These are phyloP conservation scores for Cytospora leucostoma DNA, from an alignment of 2,329 filamentous ascomycete species.

Conservation along the genomic window DNA sequence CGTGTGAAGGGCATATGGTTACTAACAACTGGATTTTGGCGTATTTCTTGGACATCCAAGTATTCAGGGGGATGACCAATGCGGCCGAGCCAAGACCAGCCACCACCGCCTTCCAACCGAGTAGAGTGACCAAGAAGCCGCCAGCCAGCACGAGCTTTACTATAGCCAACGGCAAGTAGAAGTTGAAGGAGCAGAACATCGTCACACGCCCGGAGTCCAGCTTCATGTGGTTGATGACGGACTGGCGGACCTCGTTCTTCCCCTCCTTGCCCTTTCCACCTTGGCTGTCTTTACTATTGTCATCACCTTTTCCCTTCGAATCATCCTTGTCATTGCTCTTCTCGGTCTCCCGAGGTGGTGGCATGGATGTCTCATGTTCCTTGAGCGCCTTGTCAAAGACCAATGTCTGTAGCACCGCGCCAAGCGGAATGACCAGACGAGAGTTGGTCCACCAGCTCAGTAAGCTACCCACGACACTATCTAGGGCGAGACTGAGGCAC, in stretches of 20 bases:
- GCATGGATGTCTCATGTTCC: constrained; percentile 38
- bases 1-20: background rate
- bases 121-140: constrained; percentile 35
- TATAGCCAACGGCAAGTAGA: constrained; percentile 38
- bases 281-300: constrained; percentile 7
- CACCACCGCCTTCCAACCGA: constrained; percentile 38
- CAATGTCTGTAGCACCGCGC: constrained; percentile 38
- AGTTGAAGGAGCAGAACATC: constrained; percentile 30
- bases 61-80: constrained; percentile 36
- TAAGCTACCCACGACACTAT: constrained; percentile 36
- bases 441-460: constrained; percentile 39
- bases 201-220: constrained; percentile 36
- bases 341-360: constrained; percentile 23
- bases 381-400: constrained; percentile 41
- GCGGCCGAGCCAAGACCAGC: constrained; percentile 35
- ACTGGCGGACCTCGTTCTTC: constrained; percentile 36
- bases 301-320: constrained; percentile 16
- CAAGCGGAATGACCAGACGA: constrained; percentile 37
- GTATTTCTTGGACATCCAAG: constrained; percentile 36
- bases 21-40: constrained; percentile 35
- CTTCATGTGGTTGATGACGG: constrained; percentile 42
- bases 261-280: constrained; percentile 24
- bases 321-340: constrained; percentile 26
- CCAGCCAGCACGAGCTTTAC: constrained; percentile 39
- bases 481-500: constrained; percentile 36